Evolutionary conservation across 2,329 filamentous ascomycete genomes (phyloP), one percentile per base, ranked within the genome.

Genomic region (Escovopsis sp.): DNA sequence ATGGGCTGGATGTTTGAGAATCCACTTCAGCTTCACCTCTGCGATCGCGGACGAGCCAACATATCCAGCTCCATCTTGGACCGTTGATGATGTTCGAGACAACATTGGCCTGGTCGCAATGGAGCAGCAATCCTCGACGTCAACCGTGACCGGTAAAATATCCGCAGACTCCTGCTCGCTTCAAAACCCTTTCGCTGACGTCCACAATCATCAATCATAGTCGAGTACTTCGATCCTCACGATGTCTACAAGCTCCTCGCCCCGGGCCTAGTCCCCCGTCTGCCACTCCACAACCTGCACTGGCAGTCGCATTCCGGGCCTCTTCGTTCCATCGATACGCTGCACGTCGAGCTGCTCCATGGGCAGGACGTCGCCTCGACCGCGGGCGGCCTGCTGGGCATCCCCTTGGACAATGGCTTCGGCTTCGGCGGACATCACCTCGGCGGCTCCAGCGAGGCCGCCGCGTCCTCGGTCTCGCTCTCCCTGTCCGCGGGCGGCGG

Each of bases 271-370:
- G 70, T 83, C 35, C 71, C 82, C 36, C 82, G 85, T 43, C 72
- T 96, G 0, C 91, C 91, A 32, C 71, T 98, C 33, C 82, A 80
- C 49, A 93, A 96, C 55, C 77, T 98, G 38, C 86, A 96, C 57
- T 98, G 91, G 91, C 93, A 96, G 61, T 94, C 91, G 12, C 85
- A 93, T 47, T 82, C 82, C 26, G 82, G 91, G 1, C 91, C 91
- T 3, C 67, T 96, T 33, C 82, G 91, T 50, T 95, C 91, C 12
- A 98, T 98, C 59, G 82, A 87, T 55, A 88, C 86, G 11, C 75
- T 98, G 35, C 86, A 95, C 56, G 77, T 96, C 54, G 87, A 94
- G 47, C 78, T 96, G 45, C 69, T 88, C n/a, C 73, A 80, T 7
- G 67, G 75, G 61, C 68, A 64, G 54, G 62, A 68, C 55, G 59